These are phyloP conservation scores for Penicillium longicatenatum DNA, from an alignment of 495 filamentous ascomycete genomes.

Conservation along the genomic window DNA sequence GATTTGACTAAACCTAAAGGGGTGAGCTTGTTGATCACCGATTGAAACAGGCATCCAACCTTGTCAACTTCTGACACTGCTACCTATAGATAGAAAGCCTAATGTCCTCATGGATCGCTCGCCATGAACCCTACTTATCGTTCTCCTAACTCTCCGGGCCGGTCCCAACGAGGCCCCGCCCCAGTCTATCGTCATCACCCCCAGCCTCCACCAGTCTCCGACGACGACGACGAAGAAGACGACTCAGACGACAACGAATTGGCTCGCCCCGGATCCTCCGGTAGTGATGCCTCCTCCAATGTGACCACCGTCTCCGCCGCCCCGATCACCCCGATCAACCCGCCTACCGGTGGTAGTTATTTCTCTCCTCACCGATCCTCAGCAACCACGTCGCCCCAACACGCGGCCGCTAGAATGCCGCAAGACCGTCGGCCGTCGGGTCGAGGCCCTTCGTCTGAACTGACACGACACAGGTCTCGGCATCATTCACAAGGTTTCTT, in stretches of 20 bases:
- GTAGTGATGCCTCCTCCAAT: conserved; percentile 57
- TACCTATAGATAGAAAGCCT: conserved; percentile 4
- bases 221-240: conserved; percentile 29
- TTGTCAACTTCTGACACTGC: conserved; percentile 7
- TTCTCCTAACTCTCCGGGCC: conserved; percentile 36
- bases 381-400: conserved; percentile 30
- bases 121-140: conserved; percentile 30
- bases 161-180: conserved; percentile 24
- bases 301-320: conserved; percentile 47
- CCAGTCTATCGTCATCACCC: conserved; percentile 20
- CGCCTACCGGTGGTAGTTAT: conserved; percentile 25
- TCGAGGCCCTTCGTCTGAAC: conserved; percentile 40
- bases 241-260: conserved; percentile 43
- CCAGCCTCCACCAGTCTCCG: conserved; percentile 22
- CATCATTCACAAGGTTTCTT: conserved; percentile 87
- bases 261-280: conserved; percentile 47
- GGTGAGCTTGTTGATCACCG: conserved; percentile 12
- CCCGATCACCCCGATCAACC: conserved; percentile 29
- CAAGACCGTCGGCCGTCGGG: conserved; percentile 47
- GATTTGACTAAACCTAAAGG: conserved; percentile 19
- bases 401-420: conserved; percentile 35
- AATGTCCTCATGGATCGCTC: conserved; percentile 21
- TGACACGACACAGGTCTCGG: conserved; percentile 48
- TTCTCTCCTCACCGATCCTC: conserved; percentile 44
- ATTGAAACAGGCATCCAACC: conserved; percentile 10